Percentiles rank a stretch among this genome's conserved stretches.
Evolutionary conservation across 495 filamentous ascomycete species (phyloP).

Genomic region (Apodospora peruviana): DNA sequence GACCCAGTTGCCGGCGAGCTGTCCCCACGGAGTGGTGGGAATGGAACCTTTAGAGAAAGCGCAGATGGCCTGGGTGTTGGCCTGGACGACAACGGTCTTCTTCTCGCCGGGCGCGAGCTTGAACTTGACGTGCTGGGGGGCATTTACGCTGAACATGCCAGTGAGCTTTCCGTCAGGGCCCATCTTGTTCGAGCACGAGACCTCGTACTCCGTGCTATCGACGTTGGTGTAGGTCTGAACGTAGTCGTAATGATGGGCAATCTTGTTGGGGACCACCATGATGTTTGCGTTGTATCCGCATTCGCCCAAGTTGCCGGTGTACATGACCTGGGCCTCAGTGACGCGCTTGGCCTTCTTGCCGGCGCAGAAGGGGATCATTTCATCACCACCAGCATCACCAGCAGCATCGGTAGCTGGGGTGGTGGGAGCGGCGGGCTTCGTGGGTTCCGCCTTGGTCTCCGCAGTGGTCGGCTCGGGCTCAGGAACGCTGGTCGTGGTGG

Average conservation of each 20-base stretch:
- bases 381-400: not conserved
- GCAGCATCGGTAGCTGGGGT: not conserved
- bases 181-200: constrained; percentile 35
- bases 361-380: constrained; percentile 22
- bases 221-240: constrained; percentile 31
- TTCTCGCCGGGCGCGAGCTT: constrained; percentile 25
- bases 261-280: constrained; percentile 30
- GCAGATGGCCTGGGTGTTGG: constrained; percentile 31
- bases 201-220: constrained; percentile 16
- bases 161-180: constrained; percentile 23
- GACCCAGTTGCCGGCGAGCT: constrained; percentile 29
- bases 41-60: constrained; percentile 19
- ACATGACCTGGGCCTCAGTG: constrained; percentile 27
- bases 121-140: constrained; percentile 23
- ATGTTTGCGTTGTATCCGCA: constrained; percentile 33
- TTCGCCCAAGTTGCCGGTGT: constrained; percentile 29
- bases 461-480: constrained; percentile 1
- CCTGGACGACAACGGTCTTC: constrained; percentile 27
- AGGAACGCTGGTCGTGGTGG: constrained; percentile 3
- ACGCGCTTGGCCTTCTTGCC: constrained; percentile 28
- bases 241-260: constrained; percentile 29
- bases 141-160: constrained; percentile 24
- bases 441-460: not conserved
- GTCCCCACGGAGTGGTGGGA: constrained; percentile 18
- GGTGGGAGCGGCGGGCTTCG: not conserved